Percentiles rank a stretch among this genome's conserved stretches.
These are phyloP conservation scores for Geranium incanum DNA, from an alignment of 441 rosid species.

Conservation along the genomic window DNA sequence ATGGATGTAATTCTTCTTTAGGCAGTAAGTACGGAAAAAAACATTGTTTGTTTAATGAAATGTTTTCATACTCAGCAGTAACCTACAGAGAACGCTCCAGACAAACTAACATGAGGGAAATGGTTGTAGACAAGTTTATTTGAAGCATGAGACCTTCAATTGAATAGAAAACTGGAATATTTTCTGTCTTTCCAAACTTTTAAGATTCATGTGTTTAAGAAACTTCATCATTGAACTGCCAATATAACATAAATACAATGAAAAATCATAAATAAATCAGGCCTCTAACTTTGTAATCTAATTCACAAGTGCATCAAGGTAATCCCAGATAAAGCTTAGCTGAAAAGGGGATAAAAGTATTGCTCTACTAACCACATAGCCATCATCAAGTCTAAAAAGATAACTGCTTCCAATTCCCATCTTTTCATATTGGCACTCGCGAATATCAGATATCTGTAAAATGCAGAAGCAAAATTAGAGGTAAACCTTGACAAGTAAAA, in stretches of 20 bases:
- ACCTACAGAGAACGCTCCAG: background rate
- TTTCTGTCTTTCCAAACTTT: background rate
- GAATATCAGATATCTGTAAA: conserved; percentile 91
- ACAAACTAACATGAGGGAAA: background rate
- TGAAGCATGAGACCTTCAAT: no score
- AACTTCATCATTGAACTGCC: background rate
- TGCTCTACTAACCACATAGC: conserved; percentile 72
- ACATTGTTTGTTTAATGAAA: background rate
- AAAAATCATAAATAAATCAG: background rate
- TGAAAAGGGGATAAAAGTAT: conserved; percentile 7
- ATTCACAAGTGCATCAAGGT: conserved; percentile 1
- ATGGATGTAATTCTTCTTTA: background rate
- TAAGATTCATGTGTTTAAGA: background rate
- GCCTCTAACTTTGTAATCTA: background rate
- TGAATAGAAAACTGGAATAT: no score
- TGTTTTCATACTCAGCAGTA: background rate
- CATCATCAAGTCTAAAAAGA: conserved; percentile 96
- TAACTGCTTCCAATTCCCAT: conserved; percentile 99
- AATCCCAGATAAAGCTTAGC: background rate
- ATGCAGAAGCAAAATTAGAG: conserved; percentile 18
- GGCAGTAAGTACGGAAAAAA: background rate
- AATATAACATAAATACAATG: no score
- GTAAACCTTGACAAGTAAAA: conserved; percentile 18
- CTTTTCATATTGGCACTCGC: conserved; percentile 83
- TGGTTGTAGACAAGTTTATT: background rate